Conservation (phyloP, 257 asterid genomes). For the Cynanchum wilfordii region DNA sequence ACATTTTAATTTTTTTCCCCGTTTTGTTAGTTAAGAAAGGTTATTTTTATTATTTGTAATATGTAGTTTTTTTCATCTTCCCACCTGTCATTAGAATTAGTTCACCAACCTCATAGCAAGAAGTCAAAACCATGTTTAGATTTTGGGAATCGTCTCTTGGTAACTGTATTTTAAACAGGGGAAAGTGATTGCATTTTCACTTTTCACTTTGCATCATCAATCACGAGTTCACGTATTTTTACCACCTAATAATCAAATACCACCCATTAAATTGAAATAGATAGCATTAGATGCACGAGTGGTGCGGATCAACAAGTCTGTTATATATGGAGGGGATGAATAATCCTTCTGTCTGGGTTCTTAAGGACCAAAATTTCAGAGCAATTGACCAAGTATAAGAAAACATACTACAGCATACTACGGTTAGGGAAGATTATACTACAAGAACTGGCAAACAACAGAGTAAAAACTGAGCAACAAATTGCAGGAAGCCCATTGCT, state of each 20-base stretch:
- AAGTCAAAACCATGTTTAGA: not conserved
- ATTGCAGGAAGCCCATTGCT: conserved; percentile 1
- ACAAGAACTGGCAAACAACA: not conserved
- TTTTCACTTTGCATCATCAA: not conserved
- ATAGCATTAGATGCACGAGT: not conserved
- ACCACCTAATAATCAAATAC: too few relatives aligned
- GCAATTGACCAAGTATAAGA: not conserved
- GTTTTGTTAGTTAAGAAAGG: not conserved
- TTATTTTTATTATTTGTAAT: conserved; percentile 3
- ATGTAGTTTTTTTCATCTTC: not conserved
- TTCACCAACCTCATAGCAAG: conserved; percentile 3
- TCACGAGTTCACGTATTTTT: not conserved
- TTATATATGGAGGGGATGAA: not conserved
- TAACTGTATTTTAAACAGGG: not conserved
- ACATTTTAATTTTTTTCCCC: not conserved
- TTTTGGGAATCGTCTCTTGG: not conserved
- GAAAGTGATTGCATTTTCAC: not conserved
- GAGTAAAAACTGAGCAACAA: not conserved
- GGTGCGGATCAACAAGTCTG: not conserved
- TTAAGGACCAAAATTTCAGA: too few relatives aligned
- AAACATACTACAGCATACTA: not conserved
- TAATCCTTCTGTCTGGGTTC: not conserved
- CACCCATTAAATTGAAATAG: too few relatives aligned
- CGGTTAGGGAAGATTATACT: not conserved
- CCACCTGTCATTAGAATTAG: not conserved